Conservation (phyloP, 805 yeast species). For the Jamesozyma spencerorum region DNA sequence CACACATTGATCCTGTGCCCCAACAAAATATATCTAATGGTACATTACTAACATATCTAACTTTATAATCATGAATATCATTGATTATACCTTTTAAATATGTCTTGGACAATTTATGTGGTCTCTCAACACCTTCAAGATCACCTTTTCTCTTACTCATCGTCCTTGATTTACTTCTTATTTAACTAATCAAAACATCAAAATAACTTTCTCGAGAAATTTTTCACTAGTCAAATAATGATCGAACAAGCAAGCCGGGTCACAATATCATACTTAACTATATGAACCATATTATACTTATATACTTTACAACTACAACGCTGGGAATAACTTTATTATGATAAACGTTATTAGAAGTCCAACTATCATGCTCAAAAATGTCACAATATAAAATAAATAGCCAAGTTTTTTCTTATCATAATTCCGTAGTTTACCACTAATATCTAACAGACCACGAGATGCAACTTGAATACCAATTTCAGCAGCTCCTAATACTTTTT, state of each 20-base stretch:
- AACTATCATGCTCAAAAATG: slow-evolving; percentile 20
- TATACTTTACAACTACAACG: slow-evolving; percentile 24
- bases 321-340: slow-evolving; percentile 33
- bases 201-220: neutral
- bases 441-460: slow-evolving; percentile 27
- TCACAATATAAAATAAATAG: slow-evolving; percentile 22
- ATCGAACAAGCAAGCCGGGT: too few species aligned
- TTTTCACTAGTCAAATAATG: neutral
- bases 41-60: slow-evolving; percentile 26
- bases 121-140: neutral
- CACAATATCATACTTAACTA: too few species aligned
- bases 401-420: slow-evolving; percentile 27
- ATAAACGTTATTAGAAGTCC: slow-evolving; percentile 30
- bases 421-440: slow-evolving; percentile 26
- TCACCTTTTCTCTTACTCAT: slow-evolving; percentile 19
- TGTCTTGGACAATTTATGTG: slow-evolving; percentile 15
- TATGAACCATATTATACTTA: too few species aligned
- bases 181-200: too few species aligned
- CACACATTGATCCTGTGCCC: slow-evolving; percentile 98
- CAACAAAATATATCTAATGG: slow-evolving; percentile 78
- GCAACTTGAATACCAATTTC: slow-evolving; percentile 35
- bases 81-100: slow-evolving; percentile 20
- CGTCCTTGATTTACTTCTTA: neutral
- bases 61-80: slow-evolving; percentile 29
- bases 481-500: slow-evolving; percentile 33